Evolutionary conservation across 176 grass and related monocot genomes (phyloP).

Genomic region (Elymus sibiricus): DNA sequence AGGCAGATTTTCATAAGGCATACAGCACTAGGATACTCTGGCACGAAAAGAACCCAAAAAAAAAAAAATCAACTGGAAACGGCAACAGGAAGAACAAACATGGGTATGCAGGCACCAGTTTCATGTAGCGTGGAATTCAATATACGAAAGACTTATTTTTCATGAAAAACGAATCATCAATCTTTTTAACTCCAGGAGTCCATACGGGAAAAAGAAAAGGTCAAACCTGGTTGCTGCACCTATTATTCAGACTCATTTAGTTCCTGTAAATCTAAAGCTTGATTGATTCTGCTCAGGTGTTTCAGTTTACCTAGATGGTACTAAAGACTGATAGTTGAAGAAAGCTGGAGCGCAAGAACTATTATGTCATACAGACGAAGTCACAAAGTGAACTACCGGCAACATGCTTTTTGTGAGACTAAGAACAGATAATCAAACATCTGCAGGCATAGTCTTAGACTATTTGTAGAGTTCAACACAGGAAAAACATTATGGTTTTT

Average conservation of each 20-base stretch:
- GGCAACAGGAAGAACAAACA: slow-evolving; percentile 9
- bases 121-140: not conserved
- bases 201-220: not conserved
- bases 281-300: not conserved
- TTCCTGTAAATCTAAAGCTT: not conserved
- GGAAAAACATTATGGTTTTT: slow-evolving; percentile 2
- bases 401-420: not conserved
- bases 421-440: not conserved
- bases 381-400: not conserved
- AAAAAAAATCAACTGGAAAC: slow-evolving; percentile 9
- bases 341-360: not conserved
- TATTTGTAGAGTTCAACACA: not conserved
- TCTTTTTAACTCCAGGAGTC: not conserved
- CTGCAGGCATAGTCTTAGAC: not conserved
- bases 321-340: slow-evolving; percentile 3
- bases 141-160: not conserved
- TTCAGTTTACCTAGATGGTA: not conserved
- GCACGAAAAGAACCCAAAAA: not conserved
- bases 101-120: not conserved
- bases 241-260: not conserved
- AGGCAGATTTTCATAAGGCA: slow-evolving; percentile 10
- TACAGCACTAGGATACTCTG: not conserved
- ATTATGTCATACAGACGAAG: not conserved
- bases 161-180: not conserved
- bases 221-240: not conserved